Evolutionary conservation across 83 land plant species (phyloP), one percentile per base, ranked within the genome.

Genomic region (Isoetes engelmannii): DNA sequence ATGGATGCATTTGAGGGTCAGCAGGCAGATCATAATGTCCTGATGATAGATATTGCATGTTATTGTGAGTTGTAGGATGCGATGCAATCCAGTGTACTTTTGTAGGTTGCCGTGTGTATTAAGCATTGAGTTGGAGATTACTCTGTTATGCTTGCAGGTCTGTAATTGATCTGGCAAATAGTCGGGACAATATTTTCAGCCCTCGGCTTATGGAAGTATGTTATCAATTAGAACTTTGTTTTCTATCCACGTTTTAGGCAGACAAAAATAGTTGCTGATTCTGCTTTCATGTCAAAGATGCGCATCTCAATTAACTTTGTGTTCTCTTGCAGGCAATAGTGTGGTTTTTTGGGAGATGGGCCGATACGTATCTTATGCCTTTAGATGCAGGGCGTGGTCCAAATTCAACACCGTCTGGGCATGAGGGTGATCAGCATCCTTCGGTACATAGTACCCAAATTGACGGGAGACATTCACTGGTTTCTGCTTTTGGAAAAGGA

Each of bases 271-370:
- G 9, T 10, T 13, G 10, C 21, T 20, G 63, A 2, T 61, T 9
- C 20, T 28, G 2, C 37, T 28, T 28, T 2, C 37, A 2, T 28
- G 37, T 28, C 37, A 51, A 51, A 51, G 54, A 12, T 12, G 15
- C 54, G 54, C 15, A 15, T n/a, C 54, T 51, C 54, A 51, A 51
- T 51, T 51, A 15, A 51, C 15, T 51, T 10, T 69, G 59, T 21
- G n/a, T 21, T 4, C 37, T 19, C 50, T 50, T 75, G 63, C 86
- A 94, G 99, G 96, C 99, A 67, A 68, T 90, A 47, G 69, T 94
- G 55, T 94, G 99, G 99, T 94, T 94, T 67, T 90, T 94, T 72
- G 86, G 84, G 66, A 84, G 99, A 77, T 94, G 99, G 99, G 79
- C 79, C 68, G 77, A 72, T 57, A 94, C 99, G 49, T 94, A 94